A percentile compares a stretch with the other conserved stretches of the same genome.
These are phyloP conservation scores for Cladosporium sp. DNA, from an alignment of 2,329 filamentous ascomycete genomes.

Conservation along the genomic window DNA sequence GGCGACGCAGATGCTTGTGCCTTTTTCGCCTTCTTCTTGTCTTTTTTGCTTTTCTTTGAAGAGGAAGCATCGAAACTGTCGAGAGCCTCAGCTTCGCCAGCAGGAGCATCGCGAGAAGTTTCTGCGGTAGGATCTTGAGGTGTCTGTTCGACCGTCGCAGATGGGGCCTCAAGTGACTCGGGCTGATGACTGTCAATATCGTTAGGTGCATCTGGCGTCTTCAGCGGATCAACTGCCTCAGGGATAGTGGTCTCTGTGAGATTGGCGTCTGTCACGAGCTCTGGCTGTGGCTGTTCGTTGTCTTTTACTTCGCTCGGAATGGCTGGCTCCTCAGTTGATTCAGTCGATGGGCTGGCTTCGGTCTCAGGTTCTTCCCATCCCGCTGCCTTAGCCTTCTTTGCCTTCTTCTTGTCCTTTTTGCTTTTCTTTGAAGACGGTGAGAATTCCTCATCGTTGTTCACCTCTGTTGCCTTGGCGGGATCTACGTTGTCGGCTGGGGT, in stretches of 20 bases:
- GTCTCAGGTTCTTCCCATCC: neutral
- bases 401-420: slow-evolving; percentile 43
- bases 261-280: too few relatives aligned
- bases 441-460: neutral
- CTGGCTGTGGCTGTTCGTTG: too few relatives aligned
- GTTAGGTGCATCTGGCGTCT: too few relatives aligned
- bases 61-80: slow-evolving; percentile 9
- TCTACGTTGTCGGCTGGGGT: too few relatives aligned
- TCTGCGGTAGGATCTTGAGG: too few relatives aligned
- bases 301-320: too few relatives aligned
- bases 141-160: too few relatives aligned
- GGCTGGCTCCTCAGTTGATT: too few relatives aligned
- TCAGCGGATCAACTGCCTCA: too few relatives aligned
- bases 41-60: slow-evolving; percentile 36
- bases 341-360: neutral
- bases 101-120: neutral
- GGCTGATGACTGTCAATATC: too few relatives aligned
- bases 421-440: neutral
- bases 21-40: slow-evolving; percentile 36
- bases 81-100: neutral
- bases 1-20: neutral
- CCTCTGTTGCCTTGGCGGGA: neutral
- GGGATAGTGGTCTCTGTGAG: too few relatives aligned
- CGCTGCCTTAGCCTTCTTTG: slow-evolving; percentile 15
- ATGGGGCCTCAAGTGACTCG: too few relatives aligned